Evolutionary conservation across 73 alveolate species (phyloP).

Genomic region (Paramecium biaurelia): DNA sequence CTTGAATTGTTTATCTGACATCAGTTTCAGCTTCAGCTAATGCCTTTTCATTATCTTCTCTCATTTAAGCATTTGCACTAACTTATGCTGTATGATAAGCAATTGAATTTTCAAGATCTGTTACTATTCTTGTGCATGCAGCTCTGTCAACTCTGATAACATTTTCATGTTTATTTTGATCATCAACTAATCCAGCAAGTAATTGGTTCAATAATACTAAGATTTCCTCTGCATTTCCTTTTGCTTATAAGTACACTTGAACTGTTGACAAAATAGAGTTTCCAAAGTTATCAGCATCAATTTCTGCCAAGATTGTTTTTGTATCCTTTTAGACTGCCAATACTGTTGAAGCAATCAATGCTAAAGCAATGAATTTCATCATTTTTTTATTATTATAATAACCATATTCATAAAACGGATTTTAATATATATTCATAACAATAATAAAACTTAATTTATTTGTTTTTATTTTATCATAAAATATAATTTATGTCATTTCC

Average conservation of each 20-base stretch:
- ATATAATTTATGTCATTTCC: background rate
- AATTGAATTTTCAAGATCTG: conserved; percentile 33
- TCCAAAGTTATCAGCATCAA: conserved; percentile 55
- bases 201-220: conserved; percentile 13
- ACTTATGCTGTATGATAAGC: conserved; percentile 44
- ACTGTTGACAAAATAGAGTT: conserved; percentile 46
- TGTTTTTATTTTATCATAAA: background rate
- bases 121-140: conserved; percentile 48
- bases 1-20: conserved; percentile 38
- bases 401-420: conserved; percentile 40
- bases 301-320: conserved; percentile 42
- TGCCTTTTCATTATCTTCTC: conserved; percentile 48
- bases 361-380: conserved; percentile 27
- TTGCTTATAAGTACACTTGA: conserved; percentile 35
- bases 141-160: conserved; percentile 45
- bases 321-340: conserved; percentile 36
- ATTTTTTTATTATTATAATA: background rate
- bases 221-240: conserved; percentile 47
- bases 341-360: background rate
- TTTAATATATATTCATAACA: background rate
- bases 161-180: conserved; percentile 35
- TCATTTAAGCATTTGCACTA: conserved; percentile 26
- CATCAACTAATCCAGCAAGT: conserved; percentile 59
- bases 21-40: conserved; percentile 46
- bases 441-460: background rate